These are phyloP conservation scores for Lizanozyma gosingica DNA, from an alignment of 1,139 yeast species.

Conservation along the genomic window DNA sequence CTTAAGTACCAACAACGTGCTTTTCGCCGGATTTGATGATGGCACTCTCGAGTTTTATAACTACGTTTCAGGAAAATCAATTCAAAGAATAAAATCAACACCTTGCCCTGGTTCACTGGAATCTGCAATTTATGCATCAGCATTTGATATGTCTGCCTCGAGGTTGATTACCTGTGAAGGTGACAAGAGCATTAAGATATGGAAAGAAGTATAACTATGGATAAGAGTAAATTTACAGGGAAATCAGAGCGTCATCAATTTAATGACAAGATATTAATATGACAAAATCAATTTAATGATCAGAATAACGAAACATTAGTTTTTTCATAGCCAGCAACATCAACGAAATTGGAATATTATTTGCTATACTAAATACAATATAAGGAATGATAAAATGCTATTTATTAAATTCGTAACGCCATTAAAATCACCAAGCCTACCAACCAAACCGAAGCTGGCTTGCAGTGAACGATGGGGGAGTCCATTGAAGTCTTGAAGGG, in stretches of 20 bases:
- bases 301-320: no score
- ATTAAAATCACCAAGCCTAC: no score
- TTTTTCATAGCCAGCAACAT: no score
- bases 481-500: conserved; percentile 71
- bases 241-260: no score
- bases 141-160: conserved; percentile 74
- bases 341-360: no score
- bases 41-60: conserved; percentile 76
- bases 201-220: conserved; percentile 60
- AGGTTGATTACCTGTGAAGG: conserved; percentile 81
- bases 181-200: conserved; percentile 81
- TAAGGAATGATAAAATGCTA: no score
- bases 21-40: conserved; percentile 80
- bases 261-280: no score
- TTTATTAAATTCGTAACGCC: no score
- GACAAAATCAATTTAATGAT: no score
- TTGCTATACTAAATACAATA: no score
- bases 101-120: conserved; percentile 62
- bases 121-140: conserved; percentile 59
- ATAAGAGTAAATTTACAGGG: no score
- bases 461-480: conserved; percentile 94
- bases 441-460: conserved; percentile 94
- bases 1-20: conserved; percentile 53
- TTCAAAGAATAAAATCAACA: conserved; percentile 45
- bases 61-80: conserved; percentile 58